phyloP scores from a whole-genome alignment of 495 filamentous ascomycete species.

The Rostrohypoxylon terebratum region DNA sequence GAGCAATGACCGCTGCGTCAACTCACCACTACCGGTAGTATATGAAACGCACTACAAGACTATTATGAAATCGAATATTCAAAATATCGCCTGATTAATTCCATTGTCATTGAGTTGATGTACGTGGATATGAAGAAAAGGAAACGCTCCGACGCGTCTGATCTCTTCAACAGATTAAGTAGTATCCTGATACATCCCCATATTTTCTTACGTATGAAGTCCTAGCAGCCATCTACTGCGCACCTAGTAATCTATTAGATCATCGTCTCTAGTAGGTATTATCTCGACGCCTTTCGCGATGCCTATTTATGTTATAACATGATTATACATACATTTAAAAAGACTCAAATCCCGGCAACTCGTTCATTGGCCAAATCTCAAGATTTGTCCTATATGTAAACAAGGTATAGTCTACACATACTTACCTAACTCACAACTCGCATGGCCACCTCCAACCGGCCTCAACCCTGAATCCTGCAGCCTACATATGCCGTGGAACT shows the following conservation, averaged over 20 bases:
- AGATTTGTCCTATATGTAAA: slow-evolving; percentile 1
- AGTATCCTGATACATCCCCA: neutral
- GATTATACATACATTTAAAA: neutral
- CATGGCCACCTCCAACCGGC: neutral
- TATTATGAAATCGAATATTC: neutral
- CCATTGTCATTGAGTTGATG: neutral
- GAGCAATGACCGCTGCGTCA: neutral
- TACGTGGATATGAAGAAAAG: neutral
- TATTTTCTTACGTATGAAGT: neutral
- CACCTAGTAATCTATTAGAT: neutral
- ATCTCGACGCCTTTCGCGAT: too few relatives aligned
- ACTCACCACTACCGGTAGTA: too few relatives aligned
- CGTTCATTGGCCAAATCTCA: slow-evolving; percentile 8
- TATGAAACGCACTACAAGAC: neutral
- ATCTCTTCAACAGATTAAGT: neutral
- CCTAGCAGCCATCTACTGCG: neutral
- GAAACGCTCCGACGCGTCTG: neutral
- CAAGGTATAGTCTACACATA: neutral
- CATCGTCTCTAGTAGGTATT: neutral
- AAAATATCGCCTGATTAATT: neutral
- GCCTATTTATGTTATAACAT: too few relatives aligned
- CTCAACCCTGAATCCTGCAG: neutral
- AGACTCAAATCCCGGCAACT: slow-evolving; percentile 3
- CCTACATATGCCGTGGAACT: slow-evolving; percentile 38
- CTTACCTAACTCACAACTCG: neutral